Percentiles rank a stretch among this genome's conserved stretches.
Evolutionary conservation across 176 grass and related monocot species (phyloP).

Genomic region (Aechmea fasciata): DNA sequence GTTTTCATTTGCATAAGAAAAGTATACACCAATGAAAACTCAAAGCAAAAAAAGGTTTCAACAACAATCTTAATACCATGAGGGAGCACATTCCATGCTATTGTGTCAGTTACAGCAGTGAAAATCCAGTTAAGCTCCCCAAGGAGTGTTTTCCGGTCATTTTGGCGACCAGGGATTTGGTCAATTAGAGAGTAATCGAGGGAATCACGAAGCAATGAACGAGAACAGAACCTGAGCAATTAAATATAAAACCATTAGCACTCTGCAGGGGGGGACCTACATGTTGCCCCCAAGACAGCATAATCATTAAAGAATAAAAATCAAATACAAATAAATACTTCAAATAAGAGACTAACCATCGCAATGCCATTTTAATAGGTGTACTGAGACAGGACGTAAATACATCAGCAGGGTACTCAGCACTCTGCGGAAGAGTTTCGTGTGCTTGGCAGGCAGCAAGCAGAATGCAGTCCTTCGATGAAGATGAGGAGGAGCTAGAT

Average conservation of each 20-base stretch:
- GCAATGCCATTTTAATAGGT: slow-evolving; percentile 97
- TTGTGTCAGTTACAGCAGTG: slow-evolving; percentile 92
- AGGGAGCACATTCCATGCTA: slow-evolving; percentile 98
- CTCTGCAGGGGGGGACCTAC: background rate
- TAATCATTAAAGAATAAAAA: background rate
- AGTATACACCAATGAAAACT: slow-evolving; percentile 2
- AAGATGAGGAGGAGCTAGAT: slow-evolving; percentile 47
- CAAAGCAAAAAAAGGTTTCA: background rate
- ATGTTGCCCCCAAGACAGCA: slow-evolving; percentile 9
- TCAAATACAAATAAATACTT: background rate
- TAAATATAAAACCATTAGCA: slow-evolving; percentile 1
- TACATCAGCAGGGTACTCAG: slow-evolving; percentile 90
- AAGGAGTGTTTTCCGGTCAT: slow-evolving; percentile 95
- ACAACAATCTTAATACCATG: slow-evolving; percentile 49
- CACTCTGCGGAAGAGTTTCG: slow-evolving; percentile 93
- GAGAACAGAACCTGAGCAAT: slow-evolving; percentile 66
- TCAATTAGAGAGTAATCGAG: slow-evolving; percentile 61
- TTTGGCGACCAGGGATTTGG: slow-evolving; percentile 90
- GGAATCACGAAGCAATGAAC: slow-evolving; percentile 67
- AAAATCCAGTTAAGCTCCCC: slow-evolving; percentile 99
- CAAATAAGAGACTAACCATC: slow-evolving; percentile 43
- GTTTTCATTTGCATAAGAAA: slow-evolving; percentile 33
- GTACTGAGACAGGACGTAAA: slow-evolving; percentile 93
- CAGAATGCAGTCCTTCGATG: slow-evolving; percentile 84
- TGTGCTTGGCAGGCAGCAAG: slow-evolving; percentile 92